Base-by-base conservation (phyloP, 768 basidiomycete genomes). In the Lactarius hengduanensis region DNA sequence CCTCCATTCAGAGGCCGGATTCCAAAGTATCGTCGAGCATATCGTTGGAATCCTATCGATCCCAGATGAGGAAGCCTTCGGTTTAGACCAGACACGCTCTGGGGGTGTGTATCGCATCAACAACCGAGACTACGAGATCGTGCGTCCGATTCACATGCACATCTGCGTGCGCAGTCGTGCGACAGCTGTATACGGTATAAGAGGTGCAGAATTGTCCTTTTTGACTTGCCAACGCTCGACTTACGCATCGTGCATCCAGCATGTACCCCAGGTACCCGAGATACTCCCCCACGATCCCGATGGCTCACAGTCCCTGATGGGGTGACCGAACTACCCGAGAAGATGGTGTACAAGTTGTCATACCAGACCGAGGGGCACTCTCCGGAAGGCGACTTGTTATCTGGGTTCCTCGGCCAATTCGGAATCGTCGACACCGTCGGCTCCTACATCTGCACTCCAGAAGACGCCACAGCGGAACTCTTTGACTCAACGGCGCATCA, bases 41-140 rank as follows among this genome's bases (percentile, higher is more conserved):
- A 20, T 63, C 0, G 62, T 57, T 1, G 62, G 55, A 7, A 45
- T 63, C 18, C 11, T 62, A 11, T 56, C 61, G 3, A 43, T 62
- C 9, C 20, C 11, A 22, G 22, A 50, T n/a, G 47, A 50, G 10
- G 45, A 47, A 22, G n/a, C 22, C 3, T 50, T 50, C 9, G 47
- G 47, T 11, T 4, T 50, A 2, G 47, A 50, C 22, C 11, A 13
- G 47, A 50, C 47, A 2, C 47, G 47, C 13, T 4, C 4, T 10
- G 47, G n/a, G 10, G 11, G 0, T 10, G n/a, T 26, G 47, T 50
- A 50, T 50, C 22, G 47, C 22, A n/a, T 50, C 47, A 22, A 50
- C 13, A 10, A 22, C 22, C 11, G 11, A 13, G 4, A 50, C 47
- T 50, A 50, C n/a, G 4, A 50, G 9, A 26, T 50, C 13, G 22